Evolutionary conservation across 1,284 basidiomycete genomes (phyloP), one percentile per base, ranked within the genome.

Genomic region (Malassezia brasiliensis): DNA sequence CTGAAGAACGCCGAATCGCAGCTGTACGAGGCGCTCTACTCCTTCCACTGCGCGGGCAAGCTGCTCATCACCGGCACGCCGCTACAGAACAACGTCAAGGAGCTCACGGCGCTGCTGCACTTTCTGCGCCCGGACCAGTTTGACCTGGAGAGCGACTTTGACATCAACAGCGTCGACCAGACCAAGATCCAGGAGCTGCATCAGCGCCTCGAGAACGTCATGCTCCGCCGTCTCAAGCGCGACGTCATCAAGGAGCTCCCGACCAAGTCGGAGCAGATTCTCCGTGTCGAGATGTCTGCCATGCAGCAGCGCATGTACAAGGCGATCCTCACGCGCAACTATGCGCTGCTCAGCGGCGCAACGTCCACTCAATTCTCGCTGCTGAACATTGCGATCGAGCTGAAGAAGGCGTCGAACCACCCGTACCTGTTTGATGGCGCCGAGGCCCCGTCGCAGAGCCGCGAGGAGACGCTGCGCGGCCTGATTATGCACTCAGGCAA

Each of bases 241-340:
- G 94, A 99, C 69, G 94, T 99, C n/a, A 82, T 96, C 63, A 94
- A 91, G 64, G 89, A 88, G 55, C 79, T 99, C 49, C 94, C 94
- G 2, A 91, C 90, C 30, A 99, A 99, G 82, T 93, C 90, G 72
- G 94, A 98, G 78, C 86, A 90, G 47, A 98, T 98, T 65, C 79
- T 99, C 55, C 85, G 94, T 17, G 91, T 98, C 36, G 94, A 98
- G 79, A 94, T 98, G 93, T 88, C 86, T 67, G 83, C 87, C 50
- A 82, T 98, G 75, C 94, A 98, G 77, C 96, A 90, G 19, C 88
- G 91, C 75, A 96, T 93, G 77, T 99, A 99, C 80, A 96, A 96
- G 81, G 96, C 96, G 74, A 98, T 98, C 69, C 79, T 98, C 64
- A 94, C 93, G 40, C 70, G 90, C 85, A 98, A 98, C 76, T 98